Evolutionary conservation across 441 rosid species (phyloP), one percentile per base, ranked within the genome.

Genomic region (Pelargonium australe): DNA sequence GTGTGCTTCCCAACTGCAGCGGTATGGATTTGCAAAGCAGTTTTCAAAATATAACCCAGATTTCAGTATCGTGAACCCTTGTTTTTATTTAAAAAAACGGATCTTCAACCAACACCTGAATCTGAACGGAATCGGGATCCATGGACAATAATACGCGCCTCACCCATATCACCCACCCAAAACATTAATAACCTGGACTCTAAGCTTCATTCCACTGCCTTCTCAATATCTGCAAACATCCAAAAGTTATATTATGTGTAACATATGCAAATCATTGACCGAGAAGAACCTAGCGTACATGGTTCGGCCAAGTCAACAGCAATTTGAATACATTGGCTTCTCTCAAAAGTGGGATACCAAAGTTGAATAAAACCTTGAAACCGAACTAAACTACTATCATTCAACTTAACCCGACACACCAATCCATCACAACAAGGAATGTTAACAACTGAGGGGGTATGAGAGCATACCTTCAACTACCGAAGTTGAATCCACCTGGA

Each of bases 401-500:
- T n/a, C n/a, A n/a, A n/a, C n/a, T n/a, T n/a, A n/a, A n/a, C n/a
- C n/a, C n/a, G n/a, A n/a, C n/a, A n/a, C n/a, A n/a, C n/a, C n/a
- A n/a, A n/a, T n/a, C n/a, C n/a, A n/a, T n/a, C n/a, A n/a, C n/a
- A n/a, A n/a, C n/a, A 31, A 60, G 11, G 61, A 20, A 44, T 3
- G 58, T 0, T 47, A 47, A 11, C 10, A 47, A 47, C 53, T 8
- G 53, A 11, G 31, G 11, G 45, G 16, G 45, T 19, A 13, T 45
- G 63, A 45, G 16, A 72, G 0, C 74, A 71, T 66, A 76, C 80
- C 78, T 78, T 84, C 80, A 80, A 80, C 80, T 73, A 47, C 53
- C 12, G 71, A 85, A 81, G 70, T 80, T 81, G 80, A 85, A 81
- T 81, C 89, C 89, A 68, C 85, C 81, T 14, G 71, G 62, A 40